phyloP scores from a whole-genome alignment of 441 rosid genomes.

The Erysimum cheiri region DNA sequence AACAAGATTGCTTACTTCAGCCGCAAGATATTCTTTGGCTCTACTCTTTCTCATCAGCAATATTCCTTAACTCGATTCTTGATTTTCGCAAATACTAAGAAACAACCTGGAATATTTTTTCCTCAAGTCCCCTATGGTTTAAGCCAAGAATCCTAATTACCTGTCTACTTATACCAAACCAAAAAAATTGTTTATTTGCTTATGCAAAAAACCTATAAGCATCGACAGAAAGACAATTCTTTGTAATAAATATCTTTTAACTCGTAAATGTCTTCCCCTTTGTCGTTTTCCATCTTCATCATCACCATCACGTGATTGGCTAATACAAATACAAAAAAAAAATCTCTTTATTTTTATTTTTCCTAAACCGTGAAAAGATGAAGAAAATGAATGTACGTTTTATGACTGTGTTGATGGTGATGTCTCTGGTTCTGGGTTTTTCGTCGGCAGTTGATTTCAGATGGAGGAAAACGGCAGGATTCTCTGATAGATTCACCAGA shows the following conservation, averaged over 20 bases:
- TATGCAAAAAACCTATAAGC: slow-evolving; percentile 18
- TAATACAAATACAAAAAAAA: slow-evolving; percentile 22
- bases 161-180: slow-evolving; percentile 37
- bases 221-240: slow-evolving; percentile 26
- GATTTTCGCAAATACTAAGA: slow-evolving; percentile 35
- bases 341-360: neutral
- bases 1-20: slow-evolving; percentile 40
- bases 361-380: slow-evolving; percentile 41
- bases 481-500: slow-evolving; percentile 50
- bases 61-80: slow-evolving; percentile 43
- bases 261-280: slow-evolving; percentile 34
- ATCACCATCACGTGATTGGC: slow-evolving; percentile 44
- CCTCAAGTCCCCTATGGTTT: slow-evolving; percentile 33
- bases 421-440: slow-evolving; percentile 47
- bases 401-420: slow-evolving; percentile 32
- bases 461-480: slow-evolving; percentile 45
- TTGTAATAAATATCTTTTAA: slow-evolving; percentile 37
- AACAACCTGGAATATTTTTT: slow-evolving; percentile 38
- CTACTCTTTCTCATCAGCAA: slow-evolving; percentile 42
- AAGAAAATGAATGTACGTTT: slow-evolving; percentile 41
- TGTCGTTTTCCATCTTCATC: slow-evolving; percentile 35
- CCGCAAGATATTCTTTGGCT: slow-evolving; percentile 45
- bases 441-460: slow-evolving; percentile 49
- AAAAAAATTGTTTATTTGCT: slow-evolving; percentile 20
- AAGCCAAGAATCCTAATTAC: slow-evolving; percentile 41